Conservation (phyloP, 179 eudicot genomes). For the Nepenthes alata region DNA sequence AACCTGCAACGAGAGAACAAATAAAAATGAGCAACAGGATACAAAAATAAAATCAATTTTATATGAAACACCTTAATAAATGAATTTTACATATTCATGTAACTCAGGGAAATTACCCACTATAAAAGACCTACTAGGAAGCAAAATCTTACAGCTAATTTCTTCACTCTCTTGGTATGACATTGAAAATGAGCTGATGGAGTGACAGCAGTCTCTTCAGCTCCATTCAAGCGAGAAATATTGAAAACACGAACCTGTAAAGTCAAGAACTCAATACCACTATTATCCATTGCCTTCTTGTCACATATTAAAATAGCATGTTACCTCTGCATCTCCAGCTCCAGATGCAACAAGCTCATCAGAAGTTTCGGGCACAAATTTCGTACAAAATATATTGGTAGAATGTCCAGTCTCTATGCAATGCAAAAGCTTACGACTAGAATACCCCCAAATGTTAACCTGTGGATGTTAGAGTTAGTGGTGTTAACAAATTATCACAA, state of each 20-base stretch:
- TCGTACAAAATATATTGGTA: conserved; percentile 87
- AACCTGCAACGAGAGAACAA: conserved; percentile 31
- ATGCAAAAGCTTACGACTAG: conserved; percentile 56
- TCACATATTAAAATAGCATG: conserved; percentile 1
- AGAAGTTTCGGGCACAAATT: conserved; percentile 89
- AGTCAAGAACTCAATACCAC: background rate
- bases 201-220: conserved; percentile 35
- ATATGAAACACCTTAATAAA: no score
- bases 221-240: conserved; percentile 41
- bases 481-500: no score
- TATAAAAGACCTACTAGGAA: background rate
- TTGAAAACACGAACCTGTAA: conserved; percentile 49
- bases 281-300: no score
- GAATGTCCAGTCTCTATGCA: conserved; percentile 81
- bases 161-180: conserved; percentile 93
- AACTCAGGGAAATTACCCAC: background rate
- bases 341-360: conserved; percentile 89
- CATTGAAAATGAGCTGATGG: conserved; percentile 80
- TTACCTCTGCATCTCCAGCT: conserved; percentile 96
- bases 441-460: conserved; percentile 80
- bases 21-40: background rate
- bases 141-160: conserved; percentile 61
- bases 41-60: background rate
- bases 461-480: conserved; percentile 19
- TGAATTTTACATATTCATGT: no score